Evolutionary conservation across 345 rosid species (phyloP).

Genomic region (Hevea brasiliensis): DNA sequence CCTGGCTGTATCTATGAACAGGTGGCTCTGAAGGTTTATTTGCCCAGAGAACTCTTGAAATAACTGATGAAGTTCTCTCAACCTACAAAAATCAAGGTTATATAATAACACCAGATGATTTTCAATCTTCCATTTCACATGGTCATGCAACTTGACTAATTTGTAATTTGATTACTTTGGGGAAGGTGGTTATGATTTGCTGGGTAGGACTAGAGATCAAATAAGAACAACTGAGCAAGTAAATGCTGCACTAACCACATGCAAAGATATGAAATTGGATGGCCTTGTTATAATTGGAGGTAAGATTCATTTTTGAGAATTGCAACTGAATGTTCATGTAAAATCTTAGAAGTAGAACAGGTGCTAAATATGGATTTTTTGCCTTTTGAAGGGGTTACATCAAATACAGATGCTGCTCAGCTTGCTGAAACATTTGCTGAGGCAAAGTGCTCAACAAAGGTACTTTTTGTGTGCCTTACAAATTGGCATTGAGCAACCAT

Average conservation of each 20-base stretch:
- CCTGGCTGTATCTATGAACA: constrained; percentile 23
- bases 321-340: background rate
- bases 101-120: constrained; percentile 13
- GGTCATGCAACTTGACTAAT: constrained; percentile 15
- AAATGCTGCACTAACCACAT: constrained; percentile 72
- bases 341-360: constrained; percentile 5
- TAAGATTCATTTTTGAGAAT: constrained; percentile 24
- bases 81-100: constrained; percentile 97
- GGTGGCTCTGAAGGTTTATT: constrained; percentile 99
- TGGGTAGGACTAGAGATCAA: constrained; percentile 97
- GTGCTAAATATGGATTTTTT: constrained; percentile 22
- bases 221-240: constrained; percentile 96
- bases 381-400: constrained; percentile 71
- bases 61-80: constrained; percentile 71
- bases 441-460: constrained; percentile 87
- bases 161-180: constrained; percentile 18
- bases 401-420: constrained; percentile 98
- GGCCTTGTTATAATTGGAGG: constrained; percentile 98
- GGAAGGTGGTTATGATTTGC: constrained; percentile 92
- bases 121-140: constrained; percentile 13
- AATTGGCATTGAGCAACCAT: background rate
- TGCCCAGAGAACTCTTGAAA: constrained; percentile 87
- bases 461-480: constrained; percentile 16
- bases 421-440: constrained; percentile 95
- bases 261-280: constrained; percentile 86